phyloP scores from a whole-genome alignment of 2,329 filamentous ascomycete species.

The Cercospora citrullina region DNA sequence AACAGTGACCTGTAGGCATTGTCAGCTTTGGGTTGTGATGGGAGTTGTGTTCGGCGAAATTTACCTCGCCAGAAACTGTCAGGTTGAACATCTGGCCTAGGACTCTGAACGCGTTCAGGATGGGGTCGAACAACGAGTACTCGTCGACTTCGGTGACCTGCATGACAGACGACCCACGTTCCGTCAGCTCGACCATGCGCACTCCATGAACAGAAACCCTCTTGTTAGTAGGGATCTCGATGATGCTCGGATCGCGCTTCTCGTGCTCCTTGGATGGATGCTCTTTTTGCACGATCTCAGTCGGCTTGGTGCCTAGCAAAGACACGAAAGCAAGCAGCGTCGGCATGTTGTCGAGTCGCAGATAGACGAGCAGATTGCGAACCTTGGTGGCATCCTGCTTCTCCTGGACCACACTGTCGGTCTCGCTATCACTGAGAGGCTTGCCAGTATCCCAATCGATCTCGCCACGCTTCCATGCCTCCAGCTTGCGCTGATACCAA shows the following conservation, averaged over 20 bases:
- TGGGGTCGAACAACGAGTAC: constrained; percentile 65
- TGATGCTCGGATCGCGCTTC: constrained; percentile 13
- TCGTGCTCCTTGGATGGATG: constrained; percentile 40
- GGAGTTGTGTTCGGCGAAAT: background rate
- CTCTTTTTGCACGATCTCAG: constrained; percentile 42
- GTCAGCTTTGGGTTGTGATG: background rate
- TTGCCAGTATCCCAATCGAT: constrained; percentile 81
- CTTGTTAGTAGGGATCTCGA: constrained; percentile 8
- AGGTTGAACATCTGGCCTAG: constrained; percentile 84
- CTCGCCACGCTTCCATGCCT: constrained; percentile 76
- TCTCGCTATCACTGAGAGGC: constrained; percentile 40
- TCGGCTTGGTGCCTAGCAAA: constrained; percentile 62
- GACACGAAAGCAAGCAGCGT: constrained; percentile 80
- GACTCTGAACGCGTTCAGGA: constrained; percentile 87
- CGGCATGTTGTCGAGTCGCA: constrained; percentile 81
- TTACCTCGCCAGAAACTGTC: constrained; percentile 69
- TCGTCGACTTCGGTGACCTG: constrained; percentile 81
- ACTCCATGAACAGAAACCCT: constrained; percentile 66
- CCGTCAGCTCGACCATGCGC: constrained; percentile 82
- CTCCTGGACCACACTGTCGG: constrained; percentile 43
- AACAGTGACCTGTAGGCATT: constrained; percentile 56
- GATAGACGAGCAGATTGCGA: constrained; percentile 71
- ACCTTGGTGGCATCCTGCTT: constrained; percentile 57
- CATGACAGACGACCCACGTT: constrained; percentile 95
- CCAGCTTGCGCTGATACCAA: constrained; percentile 72